phyloP scores from a whole-genome alignment of 495 filamentous ascomycete genomes.

The Tuber calosporum region DNA sequence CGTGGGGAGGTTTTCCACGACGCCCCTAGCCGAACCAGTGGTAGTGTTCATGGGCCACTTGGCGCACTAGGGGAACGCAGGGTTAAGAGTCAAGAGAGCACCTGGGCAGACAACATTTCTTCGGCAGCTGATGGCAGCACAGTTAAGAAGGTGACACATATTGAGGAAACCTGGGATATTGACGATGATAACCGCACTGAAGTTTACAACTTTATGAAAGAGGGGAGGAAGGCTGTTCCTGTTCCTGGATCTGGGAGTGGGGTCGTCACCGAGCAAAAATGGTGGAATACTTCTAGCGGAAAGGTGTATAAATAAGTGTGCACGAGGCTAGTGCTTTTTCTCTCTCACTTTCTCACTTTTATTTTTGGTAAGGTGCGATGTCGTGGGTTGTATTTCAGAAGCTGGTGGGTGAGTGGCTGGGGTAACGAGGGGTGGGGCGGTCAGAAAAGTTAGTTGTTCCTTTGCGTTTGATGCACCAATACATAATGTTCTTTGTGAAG shows the following conservation, averaged over 20 bases:
- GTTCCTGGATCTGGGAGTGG: constrained; percentile 20
- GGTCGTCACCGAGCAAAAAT: constrained; percentile 21
- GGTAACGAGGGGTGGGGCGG: neutral
- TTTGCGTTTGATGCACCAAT: neutral
- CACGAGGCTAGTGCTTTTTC: neutral
- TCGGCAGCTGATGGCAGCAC: constrained; percentile 16
- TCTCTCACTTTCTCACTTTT: too few species aligned
- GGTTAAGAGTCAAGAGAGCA: constrained; percentile 8
- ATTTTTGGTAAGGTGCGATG: neutral
- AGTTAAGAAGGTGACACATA: constrained; percentile 18
- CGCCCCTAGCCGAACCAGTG: constrained; percentile 4
- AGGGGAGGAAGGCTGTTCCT: constrained; percentile 20
- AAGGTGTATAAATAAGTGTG: constrained; percentile 25
- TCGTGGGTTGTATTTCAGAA: neutral
- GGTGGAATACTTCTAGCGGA: constrained; percentile 26
- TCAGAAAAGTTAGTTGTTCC: neutral
- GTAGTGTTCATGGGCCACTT: constrained; percentile 5
- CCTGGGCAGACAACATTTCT: constrained; percentile 25
- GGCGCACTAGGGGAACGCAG: constrained; percentile 3
- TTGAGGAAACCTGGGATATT: constrained; percentile 29
- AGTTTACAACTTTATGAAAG: constrained; percentile 30
- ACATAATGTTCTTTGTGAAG: neutral
- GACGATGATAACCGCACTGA: constrained; percentile 34
- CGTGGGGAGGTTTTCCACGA: constrained; percentile 7
- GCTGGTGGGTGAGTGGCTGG: neutral